A percentile compares a stretch with the other conserved stretches of the same genome.
These are phyloP conservation scores for Cylindrotheca fusiformis DNA, from an alignment of 108 stramenopile species.

Conservation along the genomic window DNA sequence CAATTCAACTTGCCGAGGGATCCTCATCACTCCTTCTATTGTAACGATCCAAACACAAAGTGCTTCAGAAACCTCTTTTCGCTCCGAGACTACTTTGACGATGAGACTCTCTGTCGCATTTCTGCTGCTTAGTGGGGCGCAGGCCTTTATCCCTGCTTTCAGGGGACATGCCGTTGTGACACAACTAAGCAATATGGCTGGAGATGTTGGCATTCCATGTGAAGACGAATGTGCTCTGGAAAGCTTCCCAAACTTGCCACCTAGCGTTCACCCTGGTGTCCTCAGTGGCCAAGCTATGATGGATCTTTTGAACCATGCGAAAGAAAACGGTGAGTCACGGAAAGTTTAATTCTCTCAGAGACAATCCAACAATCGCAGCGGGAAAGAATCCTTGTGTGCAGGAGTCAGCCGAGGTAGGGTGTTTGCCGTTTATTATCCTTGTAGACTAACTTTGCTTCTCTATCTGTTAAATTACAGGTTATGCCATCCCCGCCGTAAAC, in stretches of 20 bases:
- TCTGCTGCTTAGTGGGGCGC: not conserved
- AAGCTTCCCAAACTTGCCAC: conserved; percentile 71
- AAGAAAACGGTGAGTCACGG: conserved; percentile 57
- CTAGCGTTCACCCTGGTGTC: conserved; percentile 80
- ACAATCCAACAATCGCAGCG: no score
- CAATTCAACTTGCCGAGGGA: no score
- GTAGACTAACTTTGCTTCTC: no score
- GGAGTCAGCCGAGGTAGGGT: no score
- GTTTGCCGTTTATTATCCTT: no score
- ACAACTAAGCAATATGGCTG: not conserved
- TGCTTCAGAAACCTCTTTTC: no score
- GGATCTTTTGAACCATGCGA: conserved; percentile 77
- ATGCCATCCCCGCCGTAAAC: conserved; percentile 95
- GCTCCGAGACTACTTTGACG: no score
- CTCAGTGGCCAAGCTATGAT: conserved; percentile 71
- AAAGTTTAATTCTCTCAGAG: no score
- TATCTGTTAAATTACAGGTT: conserved; percentile 35
- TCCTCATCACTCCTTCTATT: no score
- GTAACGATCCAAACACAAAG: no score
- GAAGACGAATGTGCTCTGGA: conserved; percentile 79
- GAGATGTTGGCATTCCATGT: conserved; percentile 64
- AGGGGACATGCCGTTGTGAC: not conserved
- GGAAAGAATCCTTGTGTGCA: no score
- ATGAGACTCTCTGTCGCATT: not conserved
- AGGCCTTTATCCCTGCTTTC: not conserved